A percentile compares a stretch with the other conserved stretches of the same genome.
Evolutionary conservation across 345 rosid species (phyloP).

Genomic region (Citrus inodora): DNA sequence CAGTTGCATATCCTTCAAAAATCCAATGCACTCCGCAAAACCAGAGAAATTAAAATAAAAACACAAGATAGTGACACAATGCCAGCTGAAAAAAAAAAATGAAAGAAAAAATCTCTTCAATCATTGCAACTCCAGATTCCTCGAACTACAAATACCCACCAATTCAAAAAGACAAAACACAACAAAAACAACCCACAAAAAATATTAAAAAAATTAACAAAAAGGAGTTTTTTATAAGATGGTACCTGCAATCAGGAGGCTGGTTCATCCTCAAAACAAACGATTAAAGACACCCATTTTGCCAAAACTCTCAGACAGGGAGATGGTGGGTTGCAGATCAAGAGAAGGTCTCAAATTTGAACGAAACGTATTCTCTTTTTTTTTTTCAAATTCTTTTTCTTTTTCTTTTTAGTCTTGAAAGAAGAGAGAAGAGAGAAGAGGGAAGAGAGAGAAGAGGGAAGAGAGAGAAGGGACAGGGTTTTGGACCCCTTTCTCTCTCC

Average conservation of each 20-base stretch:
- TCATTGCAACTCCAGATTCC: conserved; percentile 6
- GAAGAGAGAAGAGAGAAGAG: neutral
- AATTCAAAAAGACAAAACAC: neutral
- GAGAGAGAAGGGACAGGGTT: conserved; percentile 31
- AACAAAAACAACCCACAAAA: neutral
- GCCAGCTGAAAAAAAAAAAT: conserved; percentile 21
- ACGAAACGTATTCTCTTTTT: neutral
- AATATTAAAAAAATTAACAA: neutral
- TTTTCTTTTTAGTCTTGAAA: neutral
- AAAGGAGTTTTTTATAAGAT: neutral
- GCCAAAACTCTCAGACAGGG: neutral
- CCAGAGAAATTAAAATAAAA: neutral
- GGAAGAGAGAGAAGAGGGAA: conserved; percentile 15
- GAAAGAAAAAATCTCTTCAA: neutral
- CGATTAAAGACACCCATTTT: conserved; percentile 28
- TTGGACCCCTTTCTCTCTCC: conserved; percentile 22
- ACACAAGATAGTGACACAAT: neutral
- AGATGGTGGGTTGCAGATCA: conserved; percentile 38
- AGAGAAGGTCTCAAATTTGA: conserved; percentile 20
- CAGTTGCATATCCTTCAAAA: neutral
- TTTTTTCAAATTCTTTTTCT: neutral
- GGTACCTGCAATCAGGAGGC: conserved; percentile 28
- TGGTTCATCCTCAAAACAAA: conserved; percentile 10
- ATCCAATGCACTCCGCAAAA: neutral
- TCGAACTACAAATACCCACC: neutral